Percentiles rank a stretch among this genome's conserved stretches.
Conservation (phyloP, 176 grass and related monocot species). For the Oryza nivara region DNA sequence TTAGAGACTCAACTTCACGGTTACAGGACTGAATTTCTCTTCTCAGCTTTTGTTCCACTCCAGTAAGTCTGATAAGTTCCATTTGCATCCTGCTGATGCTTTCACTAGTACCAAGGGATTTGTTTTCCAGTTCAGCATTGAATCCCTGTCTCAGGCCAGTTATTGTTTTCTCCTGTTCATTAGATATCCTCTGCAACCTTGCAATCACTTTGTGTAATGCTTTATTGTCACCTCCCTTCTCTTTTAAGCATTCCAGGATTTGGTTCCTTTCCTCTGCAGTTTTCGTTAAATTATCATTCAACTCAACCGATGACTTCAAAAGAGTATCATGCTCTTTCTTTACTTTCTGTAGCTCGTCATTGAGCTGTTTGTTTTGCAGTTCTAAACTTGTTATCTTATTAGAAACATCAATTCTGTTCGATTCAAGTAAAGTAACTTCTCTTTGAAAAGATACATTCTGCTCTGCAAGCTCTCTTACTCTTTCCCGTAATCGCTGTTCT, state of each 20-base stretch:
- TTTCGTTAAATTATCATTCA: constrained; percentile 42
- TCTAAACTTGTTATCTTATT: constrained; percentile 47
- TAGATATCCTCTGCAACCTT: constrained; percentile 58
- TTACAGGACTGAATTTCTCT: constrained; percentile 57
- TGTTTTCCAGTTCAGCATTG: constrained; percentile 47
- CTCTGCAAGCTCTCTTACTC: constrained; percentile 80
- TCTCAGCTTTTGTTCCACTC: constrained; percentile 71
- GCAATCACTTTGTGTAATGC: constrained; percentile 58
- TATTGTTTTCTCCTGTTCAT: constrained; percentile 80
- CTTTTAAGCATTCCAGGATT: constrained; percentile 52
- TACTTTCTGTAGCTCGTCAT: constrained; percentile 46
- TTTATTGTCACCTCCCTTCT: constrained; percentile 56
- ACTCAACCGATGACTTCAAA: constrained; percentile 34
- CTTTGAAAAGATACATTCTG: constrained; percentile 77
- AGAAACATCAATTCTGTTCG: constrained; percentile 30
- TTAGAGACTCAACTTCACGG: constrained; percentile 61
- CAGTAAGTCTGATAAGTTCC: constrained; percentile 70
- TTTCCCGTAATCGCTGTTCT: constrained; percentile 64
- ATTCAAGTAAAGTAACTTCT: constrained; percentile 62
- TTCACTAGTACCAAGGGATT: constrained; percentile 43
- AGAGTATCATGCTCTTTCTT: constrained; percentile 44
- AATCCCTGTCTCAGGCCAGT: constrained; percentile 57
- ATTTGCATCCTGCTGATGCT: constrained; percentile 44
- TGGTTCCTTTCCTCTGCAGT: constrained; percentile 48
- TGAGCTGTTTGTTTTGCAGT: constrained; percentile 54